These are phyloP conservation scores for Zoysia matrella DNA, from an alignment of 202 grass and related monocot genomes.

Conservation along the genomic window DNA sequence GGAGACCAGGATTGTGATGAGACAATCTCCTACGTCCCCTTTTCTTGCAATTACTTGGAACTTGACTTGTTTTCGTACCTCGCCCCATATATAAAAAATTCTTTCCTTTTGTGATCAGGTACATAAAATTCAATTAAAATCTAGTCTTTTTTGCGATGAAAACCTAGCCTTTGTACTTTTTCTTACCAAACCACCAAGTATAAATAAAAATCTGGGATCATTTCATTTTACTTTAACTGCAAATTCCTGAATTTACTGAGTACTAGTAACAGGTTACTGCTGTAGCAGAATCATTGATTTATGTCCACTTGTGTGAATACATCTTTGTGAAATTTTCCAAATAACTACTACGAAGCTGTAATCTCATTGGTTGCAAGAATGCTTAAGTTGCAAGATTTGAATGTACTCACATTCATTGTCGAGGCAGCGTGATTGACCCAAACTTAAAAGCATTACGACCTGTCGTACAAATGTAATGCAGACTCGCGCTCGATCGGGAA, in stretches of 20 bases:
- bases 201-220: not conserved
- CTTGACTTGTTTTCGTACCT: not conserved
- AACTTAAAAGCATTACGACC: constrained; percentile 31
- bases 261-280: not conserved
- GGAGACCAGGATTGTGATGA: not conserved
- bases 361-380: not conserved
- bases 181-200: not conserved
- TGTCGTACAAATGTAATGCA: constrained; percentile 17
- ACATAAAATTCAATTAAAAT: not conserved
- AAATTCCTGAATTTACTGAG: not conserved
- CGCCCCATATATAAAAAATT: not conserved
- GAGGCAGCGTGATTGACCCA: constrained; percentile 21
- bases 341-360: not conserved
- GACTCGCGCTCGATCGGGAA: constrained; percentile 34
- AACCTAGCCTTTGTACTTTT: too few species aligned
- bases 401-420: not conserved
- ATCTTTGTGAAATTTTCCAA: not conserved
- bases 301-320: not conserved
- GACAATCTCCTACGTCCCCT: not conserved
- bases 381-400: constrained; percentile 28
- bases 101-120: too few species aligned
- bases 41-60: not conserved
- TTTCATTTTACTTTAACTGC: not conserved
- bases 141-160: not conserved
- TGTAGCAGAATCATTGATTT: not conserved